Conservation (phyloP, 1,284 basidiomycete species). For the Sanghuangporus weigelae region DNA sequence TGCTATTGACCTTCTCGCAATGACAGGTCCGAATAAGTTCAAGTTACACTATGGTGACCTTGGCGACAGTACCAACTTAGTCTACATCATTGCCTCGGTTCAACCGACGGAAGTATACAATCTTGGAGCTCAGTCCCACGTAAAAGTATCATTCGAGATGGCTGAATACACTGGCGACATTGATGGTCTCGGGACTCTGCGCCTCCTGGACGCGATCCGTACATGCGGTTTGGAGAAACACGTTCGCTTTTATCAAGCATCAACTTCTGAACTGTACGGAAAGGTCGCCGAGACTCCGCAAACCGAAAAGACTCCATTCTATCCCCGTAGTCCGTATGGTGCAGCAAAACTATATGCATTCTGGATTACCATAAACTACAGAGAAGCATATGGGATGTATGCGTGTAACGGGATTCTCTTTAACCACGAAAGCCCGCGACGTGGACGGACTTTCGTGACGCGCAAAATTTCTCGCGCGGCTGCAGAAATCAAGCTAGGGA, state of each 20-base stretch:
- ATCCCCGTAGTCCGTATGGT: constrained; percentile 88
- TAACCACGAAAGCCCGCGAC: constrained; percentile 90
- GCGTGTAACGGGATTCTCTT: constrained; percentile 89
- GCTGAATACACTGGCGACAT: constrained; percentile 94
- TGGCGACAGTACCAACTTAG: constrained; percentile 89
- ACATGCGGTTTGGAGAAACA: constrained; percentile 87
- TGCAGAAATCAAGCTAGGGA: constrained; percentile 82
- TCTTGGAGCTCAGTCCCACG: constrained; percentile 92
- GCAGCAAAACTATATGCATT: constrained; percentile 86
- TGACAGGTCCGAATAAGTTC: constrained; percentile 68
- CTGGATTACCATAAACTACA: constrained; percentile 90
- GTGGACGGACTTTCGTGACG: constrained; percentile 90
- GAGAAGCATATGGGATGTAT: constrained; percentile 90
- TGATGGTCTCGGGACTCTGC: constrained; percentile 85
- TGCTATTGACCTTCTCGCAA: background rate
- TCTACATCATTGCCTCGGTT: constrained; percentile 88
- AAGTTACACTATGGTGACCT: constrained; percentile 89
- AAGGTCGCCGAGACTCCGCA: constrained; percentile 90
- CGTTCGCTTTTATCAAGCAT: constrained; percentile 89
- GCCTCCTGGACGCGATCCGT: constrained; percentile 87
- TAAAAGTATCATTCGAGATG: constrained; percentile 97
- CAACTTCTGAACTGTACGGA: constrained; percentile 90
- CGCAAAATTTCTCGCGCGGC: constrained; percentile 88
- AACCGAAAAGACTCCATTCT: constrained; percentile 89
- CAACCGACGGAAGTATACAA: constrained; percentile 93